A percentile compares a stretch with the other conserved stretches of the same genome.
Evolutionary conservation across 345 rosid species (phyloP).

Genomic region (Arabidopsis arenosa): DNA sequence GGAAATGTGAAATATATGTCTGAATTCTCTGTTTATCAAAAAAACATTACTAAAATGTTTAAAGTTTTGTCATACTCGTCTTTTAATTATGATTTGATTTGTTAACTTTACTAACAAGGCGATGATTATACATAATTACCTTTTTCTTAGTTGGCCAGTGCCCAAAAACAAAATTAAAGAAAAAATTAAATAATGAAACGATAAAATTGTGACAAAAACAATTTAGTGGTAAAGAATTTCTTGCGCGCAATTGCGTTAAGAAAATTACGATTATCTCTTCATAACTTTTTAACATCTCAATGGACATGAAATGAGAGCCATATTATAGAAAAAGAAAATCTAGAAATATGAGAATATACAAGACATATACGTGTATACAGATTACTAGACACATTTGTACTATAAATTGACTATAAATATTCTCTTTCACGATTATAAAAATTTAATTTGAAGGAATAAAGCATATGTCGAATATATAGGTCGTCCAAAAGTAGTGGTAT

Average conservation of each 20-base stretch:
- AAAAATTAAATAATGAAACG: neutral
- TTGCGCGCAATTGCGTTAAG: neutral
- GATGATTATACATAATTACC: conserved; percentile 21
- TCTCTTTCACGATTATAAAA: neutral
- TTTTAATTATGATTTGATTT: conserved; percentile 14
- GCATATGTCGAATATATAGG: neutral
- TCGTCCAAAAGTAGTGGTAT: conserved; percentile 24
- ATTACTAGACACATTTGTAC: conserved; percentile 3
- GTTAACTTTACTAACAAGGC: neutral
- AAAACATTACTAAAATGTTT: neutral
- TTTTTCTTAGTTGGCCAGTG: conserved; percentile 2
- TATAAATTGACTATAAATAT: neutral
- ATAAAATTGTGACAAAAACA: too few species aligned
- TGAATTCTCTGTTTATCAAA: neutral
- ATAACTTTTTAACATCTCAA: neutral
- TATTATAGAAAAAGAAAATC: neutral
- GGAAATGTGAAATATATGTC: neutral
- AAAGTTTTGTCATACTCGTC: conserved; percentile 1
- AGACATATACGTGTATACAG: conserved; percentile 1
- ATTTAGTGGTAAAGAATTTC: neutral
- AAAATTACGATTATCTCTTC: neutral
- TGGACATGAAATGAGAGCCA: neutral
- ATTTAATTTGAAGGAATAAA: conserved; percentile 7
- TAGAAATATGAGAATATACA: conserved; percentile 3
- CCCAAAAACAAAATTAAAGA: neutral